Evolutionary conservation across 2,329 filamentous ascomycete genomes (phyloP), one percentile per base, ranked within the genome.

Genomic region (Alternaria angustiovoidea): DNA sequence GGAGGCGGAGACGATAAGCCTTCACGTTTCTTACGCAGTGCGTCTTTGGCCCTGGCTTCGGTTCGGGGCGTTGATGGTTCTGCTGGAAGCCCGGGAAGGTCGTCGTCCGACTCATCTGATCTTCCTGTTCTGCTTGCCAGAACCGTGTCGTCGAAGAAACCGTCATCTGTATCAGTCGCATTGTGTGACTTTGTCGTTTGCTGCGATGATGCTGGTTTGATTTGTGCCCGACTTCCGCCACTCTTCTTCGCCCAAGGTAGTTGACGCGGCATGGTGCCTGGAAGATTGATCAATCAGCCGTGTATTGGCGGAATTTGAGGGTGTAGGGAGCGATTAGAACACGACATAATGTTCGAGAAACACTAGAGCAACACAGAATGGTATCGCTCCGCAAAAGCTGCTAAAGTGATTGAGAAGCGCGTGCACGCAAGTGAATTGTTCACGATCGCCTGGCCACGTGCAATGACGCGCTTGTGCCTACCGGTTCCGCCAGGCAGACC

Each of bases 201-300:
- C 39, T 52, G 62, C 11, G 65, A 30, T 18, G 64, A 51, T 46
- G 41, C 36, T 44, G 58, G 54, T 42, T 69, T 69, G 22, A 46
- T 51, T 47, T 69, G 63, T 28, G 65, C 66, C 51, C 65, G 62
- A 44, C 64, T 70, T 51, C 62, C 64, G 18, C 53, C 48, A 41
- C 70, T 73, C 54, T 74, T 71, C 46, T 71, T 78, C 57, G 83
- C 81, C 84, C 85, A 87, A 2, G 85, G 85, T 7, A 87, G 68
- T 62, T 81, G 81, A 66, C 85, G 82, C 22, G 83, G 78, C 85
- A 87, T 87, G n/a, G 34, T 64, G 62, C 47, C 57, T 52, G 22
- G 44, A 54, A 32, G 22, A 41, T 24, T 43, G 30, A 41, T n/a
- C 20, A n/a, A 46, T 59, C 51, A 63, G 16, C 46, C 8, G 28